Base-by-base conservation (phyloP, 169 alveolate species). In the Plasmodium relictum region DNA sequence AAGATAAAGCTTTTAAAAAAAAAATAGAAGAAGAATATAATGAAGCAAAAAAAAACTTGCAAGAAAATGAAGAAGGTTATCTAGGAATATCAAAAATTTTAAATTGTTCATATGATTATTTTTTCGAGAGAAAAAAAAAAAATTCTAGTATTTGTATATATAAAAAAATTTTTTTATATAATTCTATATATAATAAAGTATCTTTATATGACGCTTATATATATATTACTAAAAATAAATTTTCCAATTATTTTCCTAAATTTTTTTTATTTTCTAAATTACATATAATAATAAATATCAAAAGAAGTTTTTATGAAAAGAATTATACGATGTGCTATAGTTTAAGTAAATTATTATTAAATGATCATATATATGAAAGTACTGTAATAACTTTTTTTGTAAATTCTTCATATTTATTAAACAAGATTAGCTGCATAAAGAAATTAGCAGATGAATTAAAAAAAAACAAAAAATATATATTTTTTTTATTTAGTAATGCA, bases 291-390 rank as follows among this genome's bases (percentile, higher is more conserved):
- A 68, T 83, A 22, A 83, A 83, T 83, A 83, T 80, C 6, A 80
- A 80, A 80, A 80, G 62, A 42, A 80, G 83, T 80, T 80, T 68
- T 80, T 68, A 80, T 80, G 90, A 80, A 68, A 56, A 48, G n/a
- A 80, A 80, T 80, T 80, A 37, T 45, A 42, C 52, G 7, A 80
- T 80, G 85, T 80, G 76, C 16, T 66, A 66, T 68, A 80, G 90
- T 69, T 68, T 80, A 80, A 16, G 90, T 16, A 80, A 80, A 44
- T 16, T 80, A 24, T 54, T 80, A 56, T 22, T 80, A 48, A 80
- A 37, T 42, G 54, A 80, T 45, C 70, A 80, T 20, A 80, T 68
- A 50, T 80, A 80, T 80, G 90, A 80, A 16, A 22, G 83, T 12
- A 66, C 45, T 37, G 63, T 68, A 18, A 71, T 80, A 37, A 68